These are phyloP conservation scores for Mesembryanthemum crystallinum DNA, from an alignment of 148 eudicot genomes.

Conservation along the genomic window DNA sequence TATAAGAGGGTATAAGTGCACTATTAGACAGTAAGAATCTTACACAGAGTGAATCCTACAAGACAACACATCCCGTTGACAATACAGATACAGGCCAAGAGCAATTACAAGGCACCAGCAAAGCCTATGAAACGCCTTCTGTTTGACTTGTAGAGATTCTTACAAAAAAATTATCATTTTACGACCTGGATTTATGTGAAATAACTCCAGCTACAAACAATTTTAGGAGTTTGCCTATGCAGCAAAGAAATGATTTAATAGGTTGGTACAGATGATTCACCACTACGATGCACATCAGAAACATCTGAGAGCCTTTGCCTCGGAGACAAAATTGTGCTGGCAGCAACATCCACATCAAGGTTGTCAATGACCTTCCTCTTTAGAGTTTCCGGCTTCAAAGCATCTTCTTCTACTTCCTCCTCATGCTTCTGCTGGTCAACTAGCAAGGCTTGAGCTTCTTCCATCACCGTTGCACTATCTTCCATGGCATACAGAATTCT, in stretches of 20 bases:
- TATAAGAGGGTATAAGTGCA: neutral
- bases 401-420: conserved; percentile 37
- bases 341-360: conserved; percentile 66
- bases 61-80: neutral
- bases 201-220: neutral
- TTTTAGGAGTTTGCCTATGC: conserved; percentile 7
- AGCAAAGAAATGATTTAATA: conserved; percentile 27
- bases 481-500: conserved; percentile 70
- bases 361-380: conserved; percentile 68
- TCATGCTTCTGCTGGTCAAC: conserved; percentile 40
- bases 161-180: neutral
- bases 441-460: conserved; percentile 70
- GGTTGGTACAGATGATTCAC: conserved; percentile 56
- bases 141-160: neutral
- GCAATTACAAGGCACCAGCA: neutral
- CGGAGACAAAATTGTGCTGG: conserved; percentile 54
- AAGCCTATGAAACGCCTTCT: neutral
- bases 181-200: neutral
- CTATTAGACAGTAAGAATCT: neutral
- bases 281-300: conserved; percentile 70
- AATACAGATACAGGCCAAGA: neutral
- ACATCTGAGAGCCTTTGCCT: conserved; percentile 73
- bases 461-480: conserved; percentile 61
- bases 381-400: conserved; percentile 40
- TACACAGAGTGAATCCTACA: neutral